Conservation (phyloP, 331 rosid species). For the Stylosanthes scabra region DNA sequence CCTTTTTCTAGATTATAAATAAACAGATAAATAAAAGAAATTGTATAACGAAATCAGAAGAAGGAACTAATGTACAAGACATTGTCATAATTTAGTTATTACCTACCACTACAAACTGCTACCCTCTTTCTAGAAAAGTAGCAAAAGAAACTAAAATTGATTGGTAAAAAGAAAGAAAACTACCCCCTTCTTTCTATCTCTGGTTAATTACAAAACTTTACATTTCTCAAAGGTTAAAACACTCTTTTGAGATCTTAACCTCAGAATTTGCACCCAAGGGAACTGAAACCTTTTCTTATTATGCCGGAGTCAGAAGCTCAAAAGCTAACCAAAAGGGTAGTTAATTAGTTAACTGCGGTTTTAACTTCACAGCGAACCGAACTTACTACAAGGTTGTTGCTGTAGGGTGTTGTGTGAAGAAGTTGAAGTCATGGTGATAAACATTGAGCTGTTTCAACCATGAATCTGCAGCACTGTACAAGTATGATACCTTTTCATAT, state of each 20-base stretch:
- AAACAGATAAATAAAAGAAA: too few relatives aligned
- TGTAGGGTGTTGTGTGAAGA: conserved; percentile 52
- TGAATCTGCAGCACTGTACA: conserved; percentile 72
- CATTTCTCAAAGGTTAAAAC: conserved; percentile 16
- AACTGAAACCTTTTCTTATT: background rate
- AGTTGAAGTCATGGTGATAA: conserved; percentile 84
- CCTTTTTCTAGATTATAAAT: too few relatives aligned
- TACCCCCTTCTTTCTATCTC: background rate
- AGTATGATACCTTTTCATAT: conserved; percentile 46
- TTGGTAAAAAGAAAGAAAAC: background rate
- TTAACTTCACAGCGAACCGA: background rate
- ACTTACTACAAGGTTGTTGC: conserved; percentile 43
- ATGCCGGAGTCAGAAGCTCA: conserved; percentile 39
- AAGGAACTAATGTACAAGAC: conserved; percentile 30
- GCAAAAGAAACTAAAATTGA: conserved; percentile 22
- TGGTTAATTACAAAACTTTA: conserved; percentile 12
- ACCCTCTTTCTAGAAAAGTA: conserved; percentile 5
- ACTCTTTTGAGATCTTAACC: conserved; percentile 38
- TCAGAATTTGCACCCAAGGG: conserved; percentile 34
- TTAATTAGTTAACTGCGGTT: conserved; percentile 15
- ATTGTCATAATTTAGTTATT: conserved; percentile 7
- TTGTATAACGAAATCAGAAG: background rate
- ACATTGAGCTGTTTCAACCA: conserved; percentile 82
- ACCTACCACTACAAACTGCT: conserved; percentile 38
- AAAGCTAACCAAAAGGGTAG: conserved; percentile 29